Evolutionary conservation across 2,329 filamentous ascomycete genomes (phyloP).

Genomic region (Cryphonectria nitschkei): DNA sequence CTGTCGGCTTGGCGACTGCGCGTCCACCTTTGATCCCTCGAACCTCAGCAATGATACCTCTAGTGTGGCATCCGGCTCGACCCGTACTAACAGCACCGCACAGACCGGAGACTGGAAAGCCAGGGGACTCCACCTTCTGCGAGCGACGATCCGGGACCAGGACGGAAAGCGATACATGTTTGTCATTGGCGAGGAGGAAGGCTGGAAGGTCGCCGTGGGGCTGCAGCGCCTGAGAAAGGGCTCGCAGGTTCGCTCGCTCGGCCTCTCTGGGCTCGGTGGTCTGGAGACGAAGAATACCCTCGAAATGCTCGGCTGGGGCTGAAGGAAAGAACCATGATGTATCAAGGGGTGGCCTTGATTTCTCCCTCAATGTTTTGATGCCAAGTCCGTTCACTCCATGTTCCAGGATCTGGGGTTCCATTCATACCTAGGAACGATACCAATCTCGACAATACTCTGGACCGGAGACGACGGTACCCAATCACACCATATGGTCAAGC

Average conservation of each 20-base stretch:
- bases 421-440: neutral
- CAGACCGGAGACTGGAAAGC: slow-evolving; percentile 57
- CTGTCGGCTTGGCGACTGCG: slow-evolving; percentile 59
- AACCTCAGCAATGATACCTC: slow-evolving; percentile 28
- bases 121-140: slow-evolving; percentile 63
- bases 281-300: slow-evolving; percentile 59
- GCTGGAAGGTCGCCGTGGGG: slow-evolving; percentile 68
- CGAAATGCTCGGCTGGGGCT: slow-evolving; percentile 61
- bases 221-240: slow-evolving; percentile 64
- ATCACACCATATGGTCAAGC: neutral
- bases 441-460: neutral
- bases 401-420: neutral
- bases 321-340: neutral
- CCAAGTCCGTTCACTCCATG: neutral
- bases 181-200: slow-evolving; percentile 65
- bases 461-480: neutral
- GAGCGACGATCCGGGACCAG: slow-evolving; percentile 67
- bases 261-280: slow-evolving; percentile 59
- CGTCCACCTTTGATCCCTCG: slow-evolving; percentile 42
- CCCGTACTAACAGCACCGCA: slow-evolving; percentile 45
- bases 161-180: slow-evolving; percentile 70
- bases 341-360: neutral
- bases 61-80: slow-evolving; percentile 28
- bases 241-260: slow-evolving; percentile 62
- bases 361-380: neutral